A percentile compares a stretch with the other conserved stretches of the same genome.
phyloP scores from a whole-genome alignment of 2,329 filamentous ascomycete species.

The Penicillium concentricum region DNA sequence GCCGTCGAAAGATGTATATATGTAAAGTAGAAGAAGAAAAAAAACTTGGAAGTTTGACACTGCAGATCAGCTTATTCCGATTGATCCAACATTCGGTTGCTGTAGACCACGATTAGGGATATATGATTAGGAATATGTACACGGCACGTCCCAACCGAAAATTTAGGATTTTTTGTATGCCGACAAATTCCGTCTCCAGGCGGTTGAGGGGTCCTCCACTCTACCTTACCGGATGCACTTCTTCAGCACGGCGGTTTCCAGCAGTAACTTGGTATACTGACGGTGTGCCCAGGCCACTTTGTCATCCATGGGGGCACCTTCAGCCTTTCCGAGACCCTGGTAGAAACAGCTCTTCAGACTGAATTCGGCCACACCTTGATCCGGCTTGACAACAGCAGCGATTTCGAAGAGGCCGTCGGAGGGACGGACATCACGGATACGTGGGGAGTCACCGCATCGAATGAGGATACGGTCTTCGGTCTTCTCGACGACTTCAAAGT shows the following conservation, averaged over 20 bases:
- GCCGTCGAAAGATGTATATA: not conserved
- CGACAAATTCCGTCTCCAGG: not conserved
- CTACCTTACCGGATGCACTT: slow-evolving; percentile 14
- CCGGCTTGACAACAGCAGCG: slow-evolving; percentile 58
- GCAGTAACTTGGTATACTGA: slow-evolving; percentile 57
- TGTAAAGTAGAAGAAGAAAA: not conserved
- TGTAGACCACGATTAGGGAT: slow-evolving; percentile 10
- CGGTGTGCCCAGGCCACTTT: slow-evolving; percentile 53
- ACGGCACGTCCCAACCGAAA: slow-evolving; percentile 2
- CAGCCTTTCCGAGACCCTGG: slow-evolving; percentile 50
- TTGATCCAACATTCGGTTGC: not conserved
- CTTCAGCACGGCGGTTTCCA: slow-evolving; percentile 52
- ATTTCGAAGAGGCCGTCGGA: slow-evolving; percentile 69
- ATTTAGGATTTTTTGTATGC: not conserved
- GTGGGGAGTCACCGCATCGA: slow-evolving; percentile 65
- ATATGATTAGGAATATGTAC: slow-evolving; percentile 19
- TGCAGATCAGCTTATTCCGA: not conserved
- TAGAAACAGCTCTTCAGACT: slow-evolving; percentile 65
- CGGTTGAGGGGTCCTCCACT: not conserved
- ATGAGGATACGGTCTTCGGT: slow-evolving; percentile 60
- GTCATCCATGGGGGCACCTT: slow-evolving; percentile 46
- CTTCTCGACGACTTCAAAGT: slow-evolving; percentile 70
- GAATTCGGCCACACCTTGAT: slow-evolving; percentile 61
- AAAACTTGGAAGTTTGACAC: not conserved
- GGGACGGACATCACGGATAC: slow-evolving; percentile 54